These are phyloP conservation scores for Boletellus ananas DNA, from an alignment of 768 basidiomycete species.

Conservation along the genomic window DNA sequence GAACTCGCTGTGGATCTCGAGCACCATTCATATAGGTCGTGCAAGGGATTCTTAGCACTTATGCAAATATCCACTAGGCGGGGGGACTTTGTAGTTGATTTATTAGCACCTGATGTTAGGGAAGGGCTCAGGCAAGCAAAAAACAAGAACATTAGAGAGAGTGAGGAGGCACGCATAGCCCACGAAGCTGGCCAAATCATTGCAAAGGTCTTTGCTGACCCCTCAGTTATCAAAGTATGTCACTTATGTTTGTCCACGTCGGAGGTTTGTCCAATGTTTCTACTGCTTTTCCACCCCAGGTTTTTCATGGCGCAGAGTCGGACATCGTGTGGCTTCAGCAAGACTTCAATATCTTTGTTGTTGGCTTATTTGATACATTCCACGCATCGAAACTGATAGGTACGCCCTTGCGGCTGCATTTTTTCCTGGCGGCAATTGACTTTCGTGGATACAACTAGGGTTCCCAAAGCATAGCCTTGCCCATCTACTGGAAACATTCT, in stretches of 20 bases:
- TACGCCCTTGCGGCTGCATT: slow-evolving; percentile 22
- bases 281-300: slow-evolving; percentile 39
- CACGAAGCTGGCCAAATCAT: slow-evolving; percentile 46
- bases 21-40: slow-evolving; percentile 86
- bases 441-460: slow-evolving; percentile 39
- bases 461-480: slow-evolving; percentile 84
- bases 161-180: slow-evolving; percentile 15
- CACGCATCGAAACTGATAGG: slow-evolving; percentile 88
- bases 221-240: slow-evolving; percentile 76
- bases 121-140: slow-evolving; percentile 73
- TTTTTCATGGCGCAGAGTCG: slow-evolving; percentile 91
- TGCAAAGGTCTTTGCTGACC: slow-evolving; percentile 61
- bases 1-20: slow-evolving; percentile 95
- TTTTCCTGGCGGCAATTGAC: background rate
- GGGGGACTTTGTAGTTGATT: slow-evolving; percentile 85
- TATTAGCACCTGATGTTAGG: slow-evolving; percentile 57
- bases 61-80: slow-evolving; percentile 88
- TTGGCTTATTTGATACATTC: slow-evolving; percentile 96
- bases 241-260: background rate
- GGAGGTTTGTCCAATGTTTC: background rate
- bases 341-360: slow-evolving; percentile 90
- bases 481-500: slow-evolving; percentile 81
- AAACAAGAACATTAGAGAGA: slow-evolving; percentile 7
- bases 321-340: slow-evolving; percentile 97
- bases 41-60: slow-evolving; percentile 83